Percentiles rank a stretch among this genome's conserved stretches.
Evolutionary conservation across 306 rosid species (phyloP).

Genomic region (Inga laurina): DNA sequence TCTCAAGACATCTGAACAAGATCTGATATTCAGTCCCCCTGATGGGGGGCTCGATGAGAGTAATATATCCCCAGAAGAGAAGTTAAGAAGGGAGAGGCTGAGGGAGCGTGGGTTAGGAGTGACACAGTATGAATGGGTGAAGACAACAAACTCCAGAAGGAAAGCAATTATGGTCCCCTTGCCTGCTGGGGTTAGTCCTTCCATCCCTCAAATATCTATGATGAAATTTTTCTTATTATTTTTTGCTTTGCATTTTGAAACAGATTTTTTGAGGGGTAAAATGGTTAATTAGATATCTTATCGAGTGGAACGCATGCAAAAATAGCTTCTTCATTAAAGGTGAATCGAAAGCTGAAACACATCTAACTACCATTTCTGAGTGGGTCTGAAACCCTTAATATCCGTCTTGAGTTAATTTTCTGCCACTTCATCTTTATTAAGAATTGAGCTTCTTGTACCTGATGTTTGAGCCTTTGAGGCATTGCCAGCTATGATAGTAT

Average conservation of each 20-base stretch:
- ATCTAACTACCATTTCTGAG: background rate
- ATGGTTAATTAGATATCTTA: background rate
- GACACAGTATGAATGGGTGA: slow-evolving; percentile 93
- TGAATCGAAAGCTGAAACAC: slow-evolving; percentile 19
- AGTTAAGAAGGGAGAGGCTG: slow-evolving; percentile 93
- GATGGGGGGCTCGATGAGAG: slow-evolving; percentile 94
- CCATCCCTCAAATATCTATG: slow-evolving; percentile 7
- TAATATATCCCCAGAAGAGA: slow-evolving; percentile 85
- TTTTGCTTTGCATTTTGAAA: background rate
- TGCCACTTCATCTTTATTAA: background rate
- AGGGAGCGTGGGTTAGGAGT: slow-evolving; percentile 97
- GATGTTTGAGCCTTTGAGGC: background rate
- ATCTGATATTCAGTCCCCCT: slow-evolving; percentile 78
- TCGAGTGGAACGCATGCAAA: background rate
- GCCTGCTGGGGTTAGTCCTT: slow-evolving; percentile 90
- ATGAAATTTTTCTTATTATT: background rate
- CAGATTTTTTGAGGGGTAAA: background rate
- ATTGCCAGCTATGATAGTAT: slow-evolving; percentile 4
- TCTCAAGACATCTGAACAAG: slow-evolving; percentile 59
- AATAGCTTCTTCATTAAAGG: background rate
- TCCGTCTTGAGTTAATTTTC: background rate
- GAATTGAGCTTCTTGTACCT: slow-evolving; percentile 4
- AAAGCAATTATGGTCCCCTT: slow-evolving; percentile 85
- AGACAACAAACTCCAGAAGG: slow-evolving; percentile 59
- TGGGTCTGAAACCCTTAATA: background rate